Evolutionary conservation across 192 early-diverging fungal genomes (phyloP).

Genomic region (Cetraspora pellucida): DNA sequence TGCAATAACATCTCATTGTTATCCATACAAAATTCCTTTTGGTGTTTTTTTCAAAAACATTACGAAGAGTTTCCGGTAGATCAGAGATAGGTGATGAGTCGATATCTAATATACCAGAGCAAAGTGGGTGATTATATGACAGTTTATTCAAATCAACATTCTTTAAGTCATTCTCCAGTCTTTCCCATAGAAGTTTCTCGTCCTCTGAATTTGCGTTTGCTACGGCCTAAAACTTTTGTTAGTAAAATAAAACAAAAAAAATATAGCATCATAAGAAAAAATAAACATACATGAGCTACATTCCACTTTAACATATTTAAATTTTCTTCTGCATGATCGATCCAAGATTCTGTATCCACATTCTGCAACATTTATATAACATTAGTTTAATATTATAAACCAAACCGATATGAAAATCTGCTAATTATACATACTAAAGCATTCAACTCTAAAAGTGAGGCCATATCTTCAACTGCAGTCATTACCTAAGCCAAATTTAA

Average conservation of each 20-base stretch:
- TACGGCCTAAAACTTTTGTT: neutral
- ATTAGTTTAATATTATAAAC: neutral
- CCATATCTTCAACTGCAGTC: neutral
- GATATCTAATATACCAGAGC: constrained; percentile 16
- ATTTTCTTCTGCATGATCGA: neutral
- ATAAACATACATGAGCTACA: neutral
- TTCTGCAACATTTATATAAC: neutral
- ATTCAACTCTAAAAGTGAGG: neutral
- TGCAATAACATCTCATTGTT: neutral
- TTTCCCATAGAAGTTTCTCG: neutral
- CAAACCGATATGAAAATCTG: neutral
- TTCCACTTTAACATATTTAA: neutral
- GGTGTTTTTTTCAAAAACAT: no score
- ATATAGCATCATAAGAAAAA: neutral
- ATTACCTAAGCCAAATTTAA: neutral
- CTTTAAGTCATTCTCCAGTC: constrained; percentile 15
- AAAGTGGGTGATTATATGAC: constrained; percentile 10
- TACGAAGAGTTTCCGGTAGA: no score
- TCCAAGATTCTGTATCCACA: neutral
- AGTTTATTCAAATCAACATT: neutral
- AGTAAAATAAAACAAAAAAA: neutral
- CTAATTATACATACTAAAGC: neutral
- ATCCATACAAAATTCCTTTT: neutral
- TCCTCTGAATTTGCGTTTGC: neutral
- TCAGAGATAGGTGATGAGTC: constrained; percentile 24